Percentiles rank a stretch among this genome's conserved stretches.
These are phyloP conservation scores for Penicillium sp. DNA, from an alignment of 2,329 filamentous ascomycete genomes.

Conservation along the genomic window DNA sequence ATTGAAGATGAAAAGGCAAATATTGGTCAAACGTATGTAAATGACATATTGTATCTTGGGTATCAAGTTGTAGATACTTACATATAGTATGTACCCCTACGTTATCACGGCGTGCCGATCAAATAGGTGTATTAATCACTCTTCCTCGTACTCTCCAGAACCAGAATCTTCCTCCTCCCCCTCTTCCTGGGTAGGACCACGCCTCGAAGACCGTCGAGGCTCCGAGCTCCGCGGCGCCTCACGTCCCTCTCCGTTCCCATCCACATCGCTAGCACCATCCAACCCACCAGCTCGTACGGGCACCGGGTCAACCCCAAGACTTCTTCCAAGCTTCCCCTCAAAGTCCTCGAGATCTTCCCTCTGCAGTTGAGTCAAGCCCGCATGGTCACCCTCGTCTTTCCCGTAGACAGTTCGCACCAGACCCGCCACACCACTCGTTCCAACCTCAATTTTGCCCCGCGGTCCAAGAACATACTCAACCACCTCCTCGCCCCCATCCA, in stretches of 20 bases:
- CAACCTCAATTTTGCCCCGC: slow-evolving; percentile 81
- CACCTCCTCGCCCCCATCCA: slow-evolving; percentile 67
- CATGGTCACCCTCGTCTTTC: slow-evolving; percentile 25
- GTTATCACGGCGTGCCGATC: slow-evolving; percentile 5
- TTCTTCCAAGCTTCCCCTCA: slow-evolving; percentile 60
- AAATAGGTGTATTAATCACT: slow-evolving; percentile 5
- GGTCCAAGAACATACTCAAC: slow-evolving; percentile 83
- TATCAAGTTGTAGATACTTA: slow-evolving; percentile 7
- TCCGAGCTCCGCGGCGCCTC: neutral
- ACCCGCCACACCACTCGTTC: slow-evolving; percentile 69
- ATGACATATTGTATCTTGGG: slow-evolving; percentile 2
- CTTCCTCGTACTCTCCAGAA: neutral
- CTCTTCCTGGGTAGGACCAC: slow-evolving; percentile 2
- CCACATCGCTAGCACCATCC: slow-evolving; percentile 6
- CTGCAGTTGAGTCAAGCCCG: slow-evolving; percentile 14
- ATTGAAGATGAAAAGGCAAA: neutral
- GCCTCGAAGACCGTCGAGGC: slow-evolving; percentile 16
- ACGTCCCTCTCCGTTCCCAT: slow-evolving; percentile 1
- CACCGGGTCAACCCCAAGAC: slow-evolving; percentile 50
- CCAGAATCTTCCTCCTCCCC: slow-evolving; percentile 5
- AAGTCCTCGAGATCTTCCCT: slow-evolving; percentile 47
- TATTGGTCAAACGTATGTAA: neutral
- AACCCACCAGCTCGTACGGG: slow-evolving; percentile 35
- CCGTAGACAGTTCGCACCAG: slow-evolving; percentile 63
- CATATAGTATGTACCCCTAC: slow-evolving; percentile 1